Conservation (phyloP, 169 alveolate genomes). For the Plasmodium ovale region DNA sequence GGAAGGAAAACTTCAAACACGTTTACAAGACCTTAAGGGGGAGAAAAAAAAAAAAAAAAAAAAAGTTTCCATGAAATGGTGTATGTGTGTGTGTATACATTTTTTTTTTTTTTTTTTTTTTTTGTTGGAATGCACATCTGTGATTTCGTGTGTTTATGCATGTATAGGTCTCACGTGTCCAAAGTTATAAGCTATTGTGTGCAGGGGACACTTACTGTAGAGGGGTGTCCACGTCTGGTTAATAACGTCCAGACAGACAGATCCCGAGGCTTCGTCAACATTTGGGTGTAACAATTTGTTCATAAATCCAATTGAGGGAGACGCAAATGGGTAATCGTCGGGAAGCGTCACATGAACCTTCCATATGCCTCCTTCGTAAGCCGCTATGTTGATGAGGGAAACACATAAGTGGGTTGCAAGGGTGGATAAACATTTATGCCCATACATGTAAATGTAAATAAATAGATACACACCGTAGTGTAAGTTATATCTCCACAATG, state of each 20-base stretch:
- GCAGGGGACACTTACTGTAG: slow-evolving; percentile 84
- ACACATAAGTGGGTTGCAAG: not conserved
- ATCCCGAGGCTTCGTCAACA: slow-evolving; percentile 97
- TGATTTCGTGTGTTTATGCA: not conserved
- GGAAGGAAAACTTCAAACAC: slow-evolving; percentile 97
- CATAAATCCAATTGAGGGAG: slow-evolving; percentile 97
- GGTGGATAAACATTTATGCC: not conserved
- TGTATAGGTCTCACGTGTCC: slow-evolving; percentile 6
- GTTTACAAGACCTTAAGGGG: slow-evolving; percentile 91
- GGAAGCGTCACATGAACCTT: slow-evolving; percentile 94
- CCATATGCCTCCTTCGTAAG: slow-evolving; percentile 92
- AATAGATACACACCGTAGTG: not conserved
- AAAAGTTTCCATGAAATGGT: too few species aligned
- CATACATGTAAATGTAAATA: not conserved
- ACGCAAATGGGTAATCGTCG: slow-evolving; percentile 97
- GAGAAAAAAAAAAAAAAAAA: too few species aligned
- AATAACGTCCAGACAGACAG: slow-evolving; percentile 97
- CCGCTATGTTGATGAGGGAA: slow-evolving; percentile 78
- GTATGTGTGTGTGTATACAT: not conserved
- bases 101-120: too few species aligned
- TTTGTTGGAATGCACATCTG: not conserved
- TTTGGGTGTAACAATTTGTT: slow-evolving; percentile 96
- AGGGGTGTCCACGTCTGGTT: slow-evolving; percentile 99
- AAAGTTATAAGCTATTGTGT: not conserved
- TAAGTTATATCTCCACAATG: too few species aligned